Percentiles rank a stretch among this genome's conserved stretches.
Evolutionary conservation across 306 rosid species (phyloP).

Genomic region (Mimosa bimucronata): DNA sequence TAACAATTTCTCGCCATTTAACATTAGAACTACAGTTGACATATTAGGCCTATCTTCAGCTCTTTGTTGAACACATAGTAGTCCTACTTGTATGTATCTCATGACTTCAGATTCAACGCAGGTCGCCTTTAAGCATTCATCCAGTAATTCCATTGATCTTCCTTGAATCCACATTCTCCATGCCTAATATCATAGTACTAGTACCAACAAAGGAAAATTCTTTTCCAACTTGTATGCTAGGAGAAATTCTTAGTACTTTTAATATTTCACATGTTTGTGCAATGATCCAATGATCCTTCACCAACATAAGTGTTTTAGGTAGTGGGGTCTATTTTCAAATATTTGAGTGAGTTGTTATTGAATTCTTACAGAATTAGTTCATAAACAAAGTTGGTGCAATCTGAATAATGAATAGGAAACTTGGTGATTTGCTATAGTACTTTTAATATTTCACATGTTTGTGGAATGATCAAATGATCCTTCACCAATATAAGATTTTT

Average conservation of each 20-base stretch:
- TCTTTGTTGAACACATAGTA: constrained; percentile 38
- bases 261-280: not conserved
- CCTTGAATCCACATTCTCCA: constrained; percentile 39
- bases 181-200: not conserved
- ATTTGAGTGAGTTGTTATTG: not conserved
- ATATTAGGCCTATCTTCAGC: constrained; percentile 41
- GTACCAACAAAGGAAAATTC: not conserved
- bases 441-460: not conserved
- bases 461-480: not conserved
- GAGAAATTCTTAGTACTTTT: not conserved
- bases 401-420: not conserved
- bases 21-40: constrained; percentile 41
- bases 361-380: not conserved
- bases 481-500: not conserved
- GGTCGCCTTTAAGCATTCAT: not conserved
- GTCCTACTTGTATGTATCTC: constrained; percentile 35
- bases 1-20: constrained; percentile 31
- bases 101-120: not conserved
- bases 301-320: not conserved
- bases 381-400: not conserved
- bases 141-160: constrained; percentile 31
- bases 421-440: no score
- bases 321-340: not conserved
- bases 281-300: not conserved
- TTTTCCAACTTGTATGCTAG: not conserved